Conservation (phyloP, 805 yeast genomes). For the Wickerhamomyces alni region DNA sequence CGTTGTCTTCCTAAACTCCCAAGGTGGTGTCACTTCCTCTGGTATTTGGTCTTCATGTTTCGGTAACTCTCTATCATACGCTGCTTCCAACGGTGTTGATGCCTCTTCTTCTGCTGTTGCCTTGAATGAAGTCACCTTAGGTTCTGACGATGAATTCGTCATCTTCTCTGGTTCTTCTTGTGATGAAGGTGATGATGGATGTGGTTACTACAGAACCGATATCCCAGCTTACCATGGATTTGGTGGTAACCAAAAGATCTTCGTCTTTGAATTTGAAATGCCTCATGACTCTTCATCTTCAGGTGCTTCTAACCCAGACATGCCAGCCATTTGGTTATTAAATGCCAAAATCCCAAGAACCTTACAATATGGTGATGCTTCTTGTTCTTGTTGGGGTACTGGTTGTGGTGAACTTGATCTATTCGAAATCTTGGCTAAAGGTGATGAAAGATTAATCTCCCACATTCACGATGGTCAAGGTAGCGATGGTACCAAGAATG, state of each 20-base stretch:
- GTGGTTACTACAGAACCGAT: constrained; percentile 83
- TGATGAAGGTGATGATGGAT: constrained; percentile 39
- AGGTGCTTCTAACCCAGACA: constrained; percentile 65
- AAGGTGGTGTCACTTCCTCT: constrained; percentile 77
- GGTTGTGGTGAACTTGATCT: constrained; percentile 98
- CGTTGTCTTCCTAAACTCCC: constrained; percentile 76
- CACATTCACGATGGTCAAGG: constrained; percentile 87
- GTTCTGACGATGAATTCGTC: constrained; percentile 72
- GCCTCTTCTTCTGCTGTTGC: constrained; percentile 67
- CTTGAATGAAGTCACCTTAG: constrained; percentile 60
- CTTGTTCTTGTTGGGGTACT: constrained; percentile 93
- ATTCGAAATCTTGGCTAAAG: constrained; percentile 79
- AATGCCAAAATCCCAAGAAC: constrained; percentile 97
- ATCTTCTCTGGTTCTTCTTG: constrained; percentile 74
- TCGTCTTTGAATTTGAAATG: constrained; percentile 92
- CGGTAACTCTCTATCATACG: constrained; percentile 89
- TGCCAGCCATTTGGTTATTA: constrained; percentile 98
- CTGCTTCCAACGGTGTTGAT: constrained; percentile 69
- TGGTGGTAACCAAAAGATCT: constrained; percentile 76
- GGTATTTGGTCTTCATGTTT: constrained; percentile 84
- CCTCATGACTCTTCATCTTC: constrained; percentile 52
- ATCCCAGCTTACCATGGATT: constrained; percentile 96
- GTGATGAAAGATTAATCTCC: constrained; percentile 67
- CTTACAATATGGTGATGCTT: constrained; percentile 76
- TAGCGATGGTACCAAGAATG: constrained; percentile 42